Conservation (phyloP, 768 basidiomycete species). For the Pulveroboletus sp. region DNA sequence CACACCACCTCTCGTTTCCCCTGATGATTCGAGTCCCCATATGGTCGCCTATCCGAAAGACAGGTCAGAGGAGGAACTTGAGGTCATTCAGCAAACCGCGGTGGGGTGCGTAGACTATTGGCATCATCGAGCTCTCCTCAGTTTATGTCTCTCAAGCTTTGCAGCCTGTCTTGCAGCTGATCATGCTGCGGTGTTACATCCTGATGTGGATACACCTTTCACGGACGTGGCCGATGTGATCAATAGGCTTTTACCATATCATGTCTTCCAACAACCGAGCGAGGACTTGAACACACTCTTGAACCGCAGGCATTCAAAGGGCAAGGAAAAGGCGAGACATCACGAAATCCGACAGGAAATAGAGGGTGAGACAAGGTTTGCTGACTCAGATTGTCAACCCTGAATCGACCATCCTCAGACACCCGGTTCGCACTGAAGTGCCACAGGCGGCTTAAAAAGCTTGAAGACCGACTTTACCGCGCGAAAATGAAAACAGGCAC, state of each 20-base stretch:
- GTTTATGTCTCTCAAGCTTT: conserved; percentile 40
- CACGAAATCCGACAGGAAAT: conserved; percentile 45
- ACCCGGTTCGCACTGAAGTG: conserved; percentile 69
- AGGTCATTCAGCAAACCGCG: conserved; percentile 42
- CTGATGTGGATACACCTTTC: conserved; percentile 71
- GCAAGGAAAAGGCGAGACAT: conserved; percentile 56
- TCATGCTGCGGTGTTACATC: conserved; percentile 54
- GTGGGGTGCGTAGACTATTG: conserved; percentile 40
- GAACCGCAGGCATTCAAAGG: conserved; percentile 37
- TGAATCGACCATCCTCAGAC: conserved; percentile 38
- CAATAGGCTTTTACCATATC: conserved; percentile 72
- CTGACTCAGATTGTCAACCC: not conserved
- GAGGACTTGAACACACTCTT: conserved; percentile 49
- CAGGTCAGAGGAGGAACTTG: conserved; percentile 48
- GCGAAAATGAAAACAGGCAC: conserved; percentile 50
- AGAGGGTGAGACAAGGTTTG: conserved; percentile 38
- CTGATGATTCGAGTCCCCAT: conserved; percentile 25
- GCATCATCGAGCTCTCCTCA: conserved; percentile 9
- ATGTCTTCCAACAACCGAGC: conserved; percentile 69
- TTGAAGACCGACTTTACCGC: conserved; percentile 56
- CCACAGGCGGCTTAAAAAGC: conserved; percentile 48
- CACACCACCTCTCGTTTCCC: conserved; percentile 1
- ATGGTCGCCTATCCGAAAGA: conserved; percentile 29
- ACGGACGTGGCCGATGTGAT: conserved; percentile 56
- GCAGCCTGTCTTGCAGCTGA: conserved; percentile 54